Base-by-base conservation (phyloP, 1,139 yeast genomes). In the Kodamaea alishanica region DNA sequence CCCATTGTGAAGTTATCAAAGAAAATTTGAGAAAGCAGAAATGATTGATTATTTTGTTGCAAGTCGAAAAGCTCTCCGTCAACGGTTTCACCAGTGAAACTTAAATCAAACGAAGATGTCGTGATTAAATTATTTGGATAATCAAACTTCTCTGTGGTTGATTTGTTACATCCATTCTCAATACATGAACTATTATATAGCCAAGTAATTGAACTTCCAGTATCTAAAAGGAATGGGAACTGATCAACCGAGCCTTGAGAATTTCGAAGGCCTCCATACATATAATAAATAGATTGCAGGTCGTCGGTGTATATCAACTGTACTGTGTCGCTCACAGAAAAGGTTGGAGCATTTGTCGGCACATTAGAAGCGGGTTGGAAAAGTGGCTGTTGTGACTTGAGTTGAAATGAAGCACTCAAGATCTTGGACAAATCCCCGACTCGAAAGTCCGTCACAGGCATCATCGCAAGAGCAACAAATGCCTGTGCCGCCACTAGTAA, bases 171-270 rank as follows among this genome's bases (percentile, higher is more conserved):
- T 1, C 77, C 67, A 9, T 52, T 45, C 26, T 70, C 66, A 0
- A 61, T 56, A 59, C 87, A 81, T 35, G 71, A 60, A 1, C 65
- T 54, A 36, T 79, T 79, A 52, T 78, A 79, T 2, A 81, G 68
- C 88, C 88, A 81, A 2, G 81, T 57, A 43, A 79, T 73, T 28
- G 81, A 78, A 28, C 84, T 77, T 2, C 85, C 87, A 0, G 88
- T 81, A 54, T 81, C 88, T 24, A 81, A 61, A 11, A 81, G 66
- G 32, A 81, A 60, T 6, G 77, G 75, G 51, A 71, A 79, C 26
- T 61, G 61, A 26, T 58, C 57, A 24, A 63, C 54, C 28, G 33
- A 28, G 7, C 20, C 20, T 15, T 30, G 26, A 2, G 43, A 24
- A 30, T 54, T 55, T n/a, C 40, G 23, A 2, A 63, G 40, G 8